Conservation (phyloP, 2,329 filamentous ascomycete genomes). For the Triangularia verruculosa region DNA sequence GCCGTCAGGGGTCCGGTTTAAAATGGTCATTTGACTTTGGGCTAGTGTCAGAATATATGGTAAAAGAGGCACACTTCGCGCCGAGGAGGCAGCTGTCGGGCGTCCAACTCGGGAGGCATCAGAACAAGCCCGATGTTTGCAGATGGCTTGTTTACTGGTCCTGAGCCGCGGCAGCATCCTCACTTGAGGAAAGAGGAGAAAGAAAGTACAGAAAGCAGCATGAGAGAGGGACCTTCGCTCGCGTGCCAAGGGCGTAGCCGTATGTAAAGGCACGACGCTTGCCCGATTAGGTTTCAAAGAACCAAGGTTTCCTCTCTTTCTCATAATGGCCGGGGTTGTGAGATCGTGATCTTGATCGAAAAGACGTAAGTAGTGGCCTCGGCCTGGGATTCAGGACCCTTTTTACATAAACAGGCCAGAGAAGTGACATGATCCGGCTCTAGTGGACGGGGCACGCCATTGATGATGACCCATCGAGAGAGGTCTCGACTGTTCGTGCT, state of each 20-base stretch:
- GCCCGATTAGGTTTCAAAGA: neutral
- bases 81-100: neutral
- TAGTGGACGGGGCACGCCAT: neutral
- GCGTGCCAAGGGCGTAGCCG: neutral
- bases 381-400: neutral
- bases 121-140: neutral
- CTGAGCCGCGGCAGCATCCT: neutral
- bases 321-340: neutral
- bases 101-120: neutral
- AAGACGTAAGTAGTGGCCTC: neutral
- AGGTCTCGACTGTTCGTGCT: neutral
- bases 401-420: neutral
- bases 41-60: neutral
- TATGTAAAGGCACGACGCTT: neutral
- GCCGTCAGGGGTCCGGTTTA: neutral
- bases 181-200: neutral
- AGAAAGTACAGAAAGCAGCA: neutral
- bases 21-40: slow-evolving; percentile 10
- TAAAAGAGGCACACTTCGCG: neutral
- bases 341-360: slow-evolving; percentile 1
- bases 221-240: neutral
- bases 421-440: neutral
- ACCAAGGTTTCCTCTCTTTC: neutral
- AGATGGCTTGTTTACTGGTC: neutral
- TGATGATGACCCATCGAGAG: neutral